A percentile compares a stretch with the other conserved stretches of the same genome.
phyloP scores from a whole-genome alignment of 2,329 filamentous ascomycete genomes.

The Colletotrichum sp. region DNA sequence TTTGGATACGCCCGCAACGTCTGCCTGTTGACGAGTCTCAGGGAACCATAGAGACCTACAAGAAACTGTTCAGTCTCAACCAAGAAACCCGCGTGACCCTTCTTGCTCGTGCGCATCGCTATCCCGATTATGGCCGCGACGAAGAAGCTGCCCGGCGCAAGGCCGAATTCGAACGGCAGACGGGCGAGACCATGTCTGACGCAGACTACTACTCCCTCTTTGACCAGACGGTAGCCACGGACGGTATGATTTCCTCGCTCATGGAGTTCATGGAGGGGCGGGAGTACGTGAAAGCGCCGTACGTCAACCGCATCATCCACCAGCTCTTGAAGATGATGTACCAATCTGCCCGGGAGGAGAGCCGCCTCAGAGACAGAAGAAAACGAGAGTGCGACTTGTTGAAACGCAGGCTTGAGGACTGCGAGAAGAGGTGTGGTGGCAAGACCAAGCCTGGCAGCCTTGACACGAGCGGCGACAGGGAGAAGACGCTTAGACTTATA shows the following conservation, averaged over 20 bases:
- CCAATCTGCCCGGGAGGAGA: conserved; percentile 11
- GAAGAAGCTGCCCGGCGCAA: conserved; percentile 4
- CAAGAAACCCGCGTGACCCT: not conserved
- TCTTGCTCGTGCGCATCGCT: not conserved
- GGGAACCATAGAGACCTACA: not conserved
- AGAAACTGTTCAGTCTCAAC: not conserved
- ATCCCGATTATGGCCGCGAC: conserved; percentile 1
- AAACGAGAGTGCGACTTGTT: not conserved
- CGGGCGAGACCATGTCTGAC: conserved; percentile 13
- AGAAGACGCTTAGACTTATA: not conserved
- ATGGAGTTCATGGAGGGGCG: conserved; percentile 18
- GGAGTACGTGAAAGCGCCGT: conserved; percentile 1
- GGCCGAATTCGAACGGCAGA: conserved; percentile 3
- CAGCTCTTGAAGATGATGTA: conserved; percentile 8
- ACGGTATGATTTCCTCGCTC: conserved; percentile 15
- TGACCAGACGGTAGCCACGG: conserved; percentile 15
- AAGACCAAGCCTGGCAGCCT: not conserved
- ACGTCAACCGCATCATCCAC: conserved; percentile 17
- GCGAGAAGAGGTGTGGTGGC: not conserved
- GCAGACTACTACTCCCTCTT: conserved; percentile 13
- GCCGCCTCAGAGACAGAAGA: not conserved
- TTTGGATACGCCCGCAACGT: not conserved
- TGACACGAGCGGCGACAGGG: not conserved
- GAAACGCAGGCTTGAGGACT: not conserved
- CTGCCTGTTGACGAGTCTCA: not conserved